Conservation (phyloP, 164 flowering plant species). For the Magnolia officinalis region DNA sequence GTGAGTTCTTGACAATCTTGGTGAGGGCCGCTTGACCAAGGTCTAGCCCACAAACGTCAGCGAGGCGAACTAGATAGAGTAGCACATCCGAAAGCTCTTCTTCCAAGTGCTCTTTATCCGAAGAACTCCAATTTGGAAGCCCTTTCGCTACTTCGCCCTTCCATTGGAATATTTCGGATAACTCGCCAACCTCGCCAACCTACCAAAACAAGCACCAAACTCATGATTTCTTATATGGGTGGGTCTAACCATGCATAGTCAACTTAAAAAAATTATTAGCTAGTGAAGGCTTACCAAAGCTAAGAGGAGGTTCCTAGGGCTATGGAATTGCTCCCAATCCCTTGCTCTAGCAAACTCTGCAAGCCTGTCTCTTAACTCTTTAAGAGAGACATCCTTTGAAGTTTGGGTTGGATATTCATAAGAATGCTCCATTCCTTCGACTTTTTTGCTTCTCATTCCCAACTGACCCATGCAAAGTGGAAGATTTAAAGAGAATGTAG, state of each 20-base stretch:
- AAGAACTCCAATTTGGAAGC: constrained; percentile 37
- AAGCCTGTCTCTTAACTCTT: constrained; percentile 47
- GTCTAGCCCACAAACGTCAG: constrained; percentile 52
- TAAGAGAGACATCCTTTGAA: constrained; percentile 36
- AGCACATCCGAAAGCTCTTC: constrained; percentile 56
- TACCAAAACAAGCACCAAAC: neutral
- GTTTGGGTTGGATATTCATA: constrained; percentile 25
- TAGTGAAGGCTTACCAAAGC: constrained; percentile 32
- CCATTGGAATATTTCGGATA: constrained; percentile 53
- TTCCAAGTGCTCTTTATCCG: constrained; percentile 44
- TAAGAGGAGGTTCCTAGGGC: constrained; percentile 48
- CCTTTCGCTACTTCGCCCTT: constrained; percentile 48
- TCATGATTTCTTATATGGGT: neutral
- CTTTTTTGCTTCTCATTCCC: neutral
- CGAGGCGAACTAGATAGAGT: constrained; percentile 42
- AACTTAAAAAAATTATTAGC: neutral
- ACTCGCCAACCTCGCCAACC: constrained; percentile 45
- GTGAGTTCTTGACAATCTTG: constrained; percentile 38
- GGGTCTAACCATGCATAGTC: neutral
- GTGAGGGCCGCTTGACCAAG: constrained; percentile 47
- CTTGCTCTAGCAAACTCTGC: constrained; percentile 44
- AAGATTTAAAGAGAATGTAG: constrained; percentile 8
- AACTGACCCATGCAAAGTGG: constrained; percentile 5
- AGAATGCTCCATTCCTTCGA: neutral
- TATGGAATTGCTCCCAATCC: constrained; percentile 50